Conservation (phyloP, 2,329 filamentous ascomycete genomes). For the Verticillium nubilum region DNA sequence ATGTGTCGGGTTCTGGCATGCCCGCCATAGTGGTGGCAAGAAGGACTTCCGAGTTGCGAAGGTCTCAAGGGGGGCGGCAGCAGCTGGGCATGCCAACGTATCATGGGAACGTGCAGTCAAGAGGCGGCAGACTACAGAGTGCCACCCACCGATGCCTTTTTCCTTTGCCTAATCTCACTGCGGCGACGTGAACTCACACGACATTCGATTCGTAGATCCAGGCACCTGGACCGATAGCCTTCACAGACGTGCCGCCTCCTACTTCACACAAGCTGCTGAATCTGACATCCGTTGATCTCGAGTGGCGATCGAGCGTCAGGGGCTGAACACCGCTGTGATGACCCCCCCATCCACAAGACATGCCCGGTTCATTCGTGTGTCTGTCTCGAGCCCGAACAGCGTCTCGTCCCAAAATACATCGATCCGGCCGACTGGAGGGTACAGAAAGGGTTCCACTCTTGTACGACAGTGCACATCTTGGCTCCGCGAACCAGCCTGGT, state of each 20-base stretch:
- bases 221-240: background rate
- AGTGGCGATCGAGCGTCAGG: background rate
- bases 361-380: background rate
- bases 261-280: background rate
- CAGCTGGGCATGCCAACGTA: background rate
- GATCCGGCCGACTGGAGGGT: background rate
- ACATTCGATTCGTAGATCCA: background rate
- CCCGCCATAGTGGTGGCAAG: too few relatives aligned
- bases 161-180: background rate
- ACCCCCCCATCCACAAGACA: background rate
- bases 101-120: too few relatives aligned
- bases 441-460: background rate
- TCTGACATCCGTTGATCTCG: background rate
- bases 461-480: background rate
- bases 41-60: too few relatives aligned
- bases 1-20: too few relatives aligned
- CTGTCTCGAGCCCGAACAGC: background rate
- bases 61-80: background rate
- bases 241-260: background rate
- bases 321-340: background rate
- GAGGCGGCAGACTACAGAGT: background rate
- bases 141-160: background rate
- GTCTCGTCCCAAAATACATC: background rate
- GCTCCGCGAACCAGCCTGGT: background rate
- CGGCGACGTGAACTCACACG: background rate